Base-by-base conservation (phyloP, 371 early-diverging fungal genomes). In the Zopfochytrium polystomum region DNA sequence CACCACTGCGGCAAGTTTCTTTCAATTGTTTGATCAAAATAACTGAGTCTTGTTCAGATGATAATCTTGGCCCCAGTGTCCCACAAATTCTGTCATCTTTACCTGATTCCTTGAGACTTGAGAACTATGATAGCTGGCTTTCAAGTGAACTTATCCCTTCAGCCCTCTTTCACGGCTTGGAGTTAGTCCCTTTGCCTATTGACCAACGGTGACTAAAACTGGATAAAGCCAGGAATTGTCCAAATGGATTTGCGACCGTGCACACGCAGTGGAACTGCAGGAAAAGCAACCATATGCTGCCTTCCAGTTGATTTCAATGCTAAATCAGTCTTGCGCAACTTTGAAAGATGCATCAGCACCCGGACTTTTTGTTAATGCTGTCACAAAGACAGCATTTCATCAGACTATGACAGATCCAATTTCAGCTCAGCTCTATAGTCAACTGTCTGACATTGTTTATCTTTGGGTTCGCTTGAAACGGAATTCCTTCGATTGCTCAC, bases 191-290 rank as follows among this genome's bases (percentile, higher is more conserved):
- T 30, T 9, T 20, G 20, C 20, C 23, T 18, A 6, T 7, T 47
- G 20, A 47, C 47, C 47, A 47, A 20, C 18, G 9, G 5, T n/a
- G 7, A 30, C 15, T 13, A n/a, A 7, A 2, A 29, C 1, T 38
- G 33, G n/a, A n/a, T 54, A 7, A 34, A 66, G 66, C 34, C 23
- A 25, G 13, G 60, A 27, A 15, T 34, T 80, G 13, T 72, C 67
- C 0, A 51, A 55, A 11, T 82, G 83, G 83, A 59, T 75, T 23
- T 70, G 71, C 43, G 64, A 70, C 43, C 74, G 79, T 2, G 79
- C 82, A 4, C 67, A 73, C 15, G 31, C 54, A 2, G 57, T 78
- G 9, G 81, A 78, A 60, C 32, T 66, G 13, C 52, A 20, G 15
- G 59, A 70, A 5, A 46, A 55, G 7, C 50, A 52, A 4, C 73